Conservation (phyloP, 371 early-diverging fungal genomes). For the Chytridium lagenaria region DNA sequence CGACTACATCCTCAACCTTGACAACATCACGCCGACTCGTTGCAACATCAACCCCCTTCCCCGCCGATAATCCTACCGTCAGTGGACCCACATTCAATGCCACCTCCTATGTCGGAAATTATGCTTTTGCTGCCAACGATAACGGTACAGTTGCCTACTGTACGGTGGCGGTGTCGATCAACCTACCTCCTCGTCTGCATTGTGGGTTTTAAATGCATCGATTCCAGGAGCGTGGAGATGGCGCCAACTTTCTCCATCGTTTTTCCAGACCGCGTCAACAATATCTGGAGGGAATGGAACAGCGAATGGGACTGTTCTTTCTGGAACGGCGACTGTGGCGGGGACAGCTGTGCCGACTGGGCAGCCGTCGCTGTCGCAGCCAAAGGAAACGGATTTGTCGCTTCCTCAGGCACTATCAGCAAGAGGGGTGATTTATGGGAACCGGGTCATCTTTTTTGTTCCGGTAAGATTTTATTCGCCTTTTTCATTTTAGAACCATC, state of each 20-base stretch:
- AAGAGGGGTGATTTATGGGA: not conserved
- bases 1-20: not conserved
- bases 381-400: not conserved
- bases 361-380: not conserved
- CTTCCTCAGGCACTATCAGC: not conserved
- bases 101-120: not conserved
- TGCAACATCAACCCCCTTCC: not conserved
- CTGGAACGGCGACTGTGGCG: too few species aligned
- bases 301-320: too few species aligned
- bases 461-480: not conserved
- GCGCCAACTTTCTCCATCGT: too few species aligned
- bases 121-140: not conserved
- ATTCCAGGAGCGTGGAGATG: not conserved
- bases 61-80: not conserved
- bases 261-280: too few species aligned
- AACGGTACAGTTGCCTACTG: not conserved
- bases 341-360: too few species aligned
- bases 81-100: not conserved
- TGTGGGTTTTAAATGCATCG: not conserved
- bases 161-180: not conserved
- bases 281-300: too few species aligned
- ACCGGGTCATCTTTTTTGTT: not conserved
- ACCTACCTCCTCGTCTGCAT: not conserved
- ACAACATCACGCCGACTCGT: not conserved
- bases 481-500: not conserved